These are phyloP conservation scores for Dentipellis sp. DNA, from an alignment of 768 basidiomycete genomes.

Conservation along the genomic window DNA sequence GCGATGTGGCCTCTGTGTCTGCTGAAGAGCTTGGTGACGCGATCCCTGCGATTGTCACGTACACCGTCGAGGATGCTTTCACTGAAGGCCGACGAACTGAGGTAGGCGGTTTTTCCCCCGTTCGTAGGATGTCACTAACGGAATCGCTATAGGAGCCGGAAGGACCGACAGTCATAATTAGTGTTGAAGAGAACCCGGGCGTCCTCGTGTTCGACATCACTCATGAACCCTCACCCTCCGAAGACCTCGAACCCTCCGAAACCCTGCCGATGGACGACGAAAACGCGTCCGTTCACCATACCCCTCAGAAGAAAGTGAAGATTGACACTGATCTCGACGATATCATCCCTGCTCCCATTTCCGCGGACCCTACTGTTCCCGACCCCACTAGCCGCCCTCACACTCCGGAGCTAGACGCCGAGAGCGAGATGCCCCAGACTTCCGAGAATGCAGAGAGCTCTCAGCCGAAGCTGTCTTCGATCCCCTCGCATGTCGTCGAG, in stretches of 20 bases:
- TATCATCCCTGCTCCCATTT: conserved; percentile 10
- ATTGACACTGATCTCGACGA: neutral
- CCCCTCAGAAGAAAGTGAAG: neutral
- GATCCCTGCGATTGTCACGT: neutral
- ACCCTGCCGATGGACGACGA: neutral
- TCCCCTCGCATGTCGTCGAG: conserved; percentile 3
- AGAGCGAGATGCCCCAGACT: neutral
- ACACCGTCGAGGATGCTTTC: neutral
- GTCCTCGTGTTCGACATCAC: neutral
- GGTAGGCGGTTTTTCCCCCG: neutral
- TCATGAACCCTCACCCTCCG: neutral
- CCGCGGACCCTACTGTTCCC: conserved; percentile 14
- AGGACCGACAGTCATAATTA: neutral
- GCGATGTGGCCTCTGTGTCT: neutral
- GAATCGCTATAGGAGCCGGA: neutral
- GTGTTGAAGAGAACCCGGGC: too few relatives aligned
- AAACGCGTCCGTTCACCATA: neutral
- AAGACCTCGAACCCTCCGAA: neutral
- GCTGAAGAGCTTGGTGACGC: neutral
- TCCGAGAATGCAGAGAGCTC: neutral
- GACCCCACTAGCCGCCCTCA: conserved; percentile 4
- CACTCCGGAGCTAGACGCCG: conserved; percentile 1
- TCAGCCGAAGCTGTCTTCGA: neutral
- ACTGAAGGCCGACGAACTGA: neutral
- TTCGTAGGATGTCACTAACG: neutral